Conservation (phyloP, 2,329 filamentous ascomycete species). For the Pseudocercospora ulei region DNA sequence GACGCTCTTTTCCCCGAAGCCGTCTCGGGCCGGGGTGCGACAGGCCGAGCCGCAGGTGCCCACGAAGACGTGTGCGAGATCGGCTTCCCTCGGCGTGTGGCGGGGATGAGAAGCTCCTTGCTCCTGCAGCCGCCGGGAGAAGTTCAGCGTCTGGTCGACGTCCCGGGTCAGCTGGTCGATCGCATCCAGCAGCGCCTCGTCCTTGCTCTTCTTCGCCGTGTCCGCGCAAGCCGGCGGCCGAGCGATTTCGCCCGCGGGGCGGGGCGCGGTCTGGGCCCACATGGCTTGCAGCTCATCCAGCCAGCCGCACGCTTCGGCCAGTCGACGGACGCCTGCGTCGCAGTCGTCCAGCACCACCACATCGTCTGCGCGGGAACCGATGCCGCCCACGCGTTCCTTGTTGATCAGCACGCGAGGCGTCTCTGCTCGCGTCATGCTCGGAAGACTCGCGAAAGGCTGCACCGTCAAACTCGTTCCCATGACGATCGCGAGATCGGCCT, state of each 20-base stretch:
- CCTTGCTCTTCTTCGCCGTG: slow-evolving; percentile 38
- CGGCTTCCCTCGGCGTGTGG: slow-evolving; percentile 7
- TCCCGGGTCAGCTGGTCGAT: slow-evolving; percentile 51
- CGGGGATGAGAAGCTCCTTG: slow-evolving; percentile 7
- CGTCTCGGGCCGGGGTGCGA: not conserved
- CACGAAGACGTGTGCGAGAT: slow-evolving; percentile 14
- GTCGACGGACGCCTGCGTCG: slow-evolving; percentile 65
- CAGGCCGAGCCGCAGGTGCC: slow-evolving; percentile 1
- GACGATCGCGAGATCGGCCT: slow-evolving; percentile 69
- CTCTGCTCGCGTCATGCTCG: slow-evolving; percentile 50
- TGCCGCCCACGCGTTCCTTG: slow-evolving; percentile 65
- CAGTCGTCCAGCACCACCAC: slow-evolving; percentile 75
- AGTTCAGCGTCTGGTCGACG: slow-evolving; percentile 47
- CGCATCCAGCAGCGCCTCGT: slow-evolving; percentile 50
- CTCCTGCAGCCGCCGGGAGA: slow-evolving; percentile 35
- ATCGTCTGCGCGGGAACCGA: slow-evolving; percentile 72
- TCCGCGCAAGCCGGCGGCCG: slow-evolving; percentile 10
- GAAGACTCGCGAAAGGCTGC: slow-evolving; percentile 78
- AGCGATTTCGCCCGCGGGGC: slow-evolving; percentile 43
- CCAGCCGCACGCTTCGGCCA: slow-evolving; percentile 79
- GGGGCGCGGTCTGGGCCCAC: slow-evolving; percentile 59
- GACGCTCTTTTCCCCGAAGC: not conserved
- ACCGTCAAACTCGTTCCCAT: slow-evolving; percentile 84
- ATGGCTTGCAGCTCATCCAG: slow-evolving; percentile 65
- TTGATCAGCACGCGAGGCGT: slow-evolving; percentile 80